These are phyloP conservation scores for Cadophora sp. DNA, from an alignment of 2,329 filamentous ascomycete genomes.

Conservation along the genomic window DNA sequence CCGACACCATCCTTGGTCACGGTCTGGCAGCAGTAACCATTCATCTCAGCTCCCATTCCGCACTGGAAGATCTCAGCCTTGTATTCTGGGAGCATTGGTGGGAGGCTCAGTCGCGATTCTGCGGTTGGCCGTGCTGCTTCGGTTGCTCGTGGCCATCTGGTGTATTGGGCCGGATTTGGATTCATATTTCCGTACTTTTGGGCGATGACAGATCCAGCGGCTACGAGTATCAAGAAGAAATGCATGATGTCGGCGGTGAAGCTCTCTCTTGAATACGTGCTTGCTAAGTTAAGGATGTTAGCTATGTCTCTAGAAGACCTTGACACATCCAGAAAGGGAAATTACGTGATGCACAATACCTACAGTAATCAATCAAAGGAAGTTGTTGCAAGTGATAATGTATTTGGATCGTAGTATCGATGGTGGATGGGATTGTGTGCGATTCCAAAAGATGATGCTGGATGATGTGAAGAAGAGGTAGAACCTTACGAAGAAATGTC, in stretches of 20 bases:
- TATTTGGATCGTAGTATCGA: neutral
- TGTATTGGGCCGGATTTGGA: neutral
- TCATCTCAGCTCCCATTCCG: neutral
- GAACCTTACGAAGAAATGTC: neutral
- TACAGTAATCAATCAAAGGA: neutral
- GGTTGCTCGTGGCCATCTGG: neutral
- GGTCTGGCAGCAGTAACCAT: slow-evolving; percentile 6
- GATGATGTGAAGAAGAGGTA: neutral
- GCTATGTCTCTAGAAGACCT: neutral
- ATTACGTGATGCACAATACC: neutral
- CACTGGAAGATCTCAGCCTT: slow-evolving; percentile 13
- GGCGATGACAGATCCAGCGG: neutral
- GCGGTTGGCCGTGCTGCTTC: neutral
- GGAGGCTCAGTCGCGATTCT: neutral
- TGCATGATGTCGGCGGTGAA: neutral
- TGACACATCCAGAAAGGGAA: neutral
- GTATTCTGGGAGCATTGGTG: slow-evolving; percentile 4
- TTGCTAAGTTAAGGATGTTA: neutral
- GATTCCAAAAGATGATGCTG: slow-evolving; percentile 4
- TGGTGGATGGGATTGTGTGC: neutral
- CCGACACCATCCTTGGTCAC: slow-evolving; percentile 8
- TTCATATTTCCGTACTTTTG: neutral
- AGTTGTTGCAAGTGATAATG: neutral
- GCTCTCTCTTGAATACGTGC: neutral
- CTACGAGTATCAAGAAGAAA: neutral